A percentile compares a stretch with the other conserved stretches of the same genome.
Evolutionary conservation across 176 grass and related monocot genomes (phyloP).

Genomic region (Zoysia japonica): DNA sequence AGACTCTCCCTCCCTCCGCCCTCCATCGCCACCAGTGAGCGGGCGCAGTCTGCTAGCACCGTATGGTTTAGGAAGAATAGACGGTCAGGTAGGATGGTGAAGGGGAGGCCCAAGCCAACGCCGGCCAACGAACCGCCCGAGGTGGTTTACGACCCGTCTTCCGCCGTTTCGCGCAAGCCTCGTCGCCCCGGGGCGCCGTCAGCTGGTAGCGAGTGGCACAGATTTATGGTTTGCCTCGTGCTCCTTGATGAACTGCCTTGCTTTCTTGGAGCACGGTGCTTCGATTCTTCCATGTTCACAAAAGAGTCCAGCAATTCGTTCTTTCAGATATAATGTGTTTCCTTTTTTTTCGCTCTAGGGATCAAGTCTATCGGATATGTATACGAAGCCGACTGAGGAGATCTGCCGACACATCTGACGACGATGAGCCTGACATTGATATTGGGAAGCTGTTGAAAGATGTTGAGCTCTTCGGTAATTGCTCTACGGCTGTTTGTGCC

Average conservation of each 20-base stretch:
- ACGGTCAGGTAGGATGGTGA: slow-evolving; percentile 37
- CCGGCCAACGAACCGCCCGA: slow-evolving; percentile 33
- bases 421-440: slow-evolving; percentile 66
- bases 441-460: slow-evolving; percentile 78
- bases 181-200: slow-evolving; percentile 42
- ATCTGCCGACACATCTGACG: slow-evolving; percentile 51
- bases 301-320: background rate
- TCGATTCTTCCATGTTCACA: background rate
- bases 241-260: background rate
- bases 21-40: no score
- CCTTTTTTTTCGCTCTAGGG: slow-evolving; percentile 36
- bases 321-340: background rate
- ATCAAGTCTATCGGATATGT: slow-evolving; percentile 79
- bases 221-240: slow-evolving; percentile 42
- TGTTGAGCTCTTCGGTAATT: slow-evolving; percentile 81
- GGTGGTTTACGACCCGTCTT: slow-evolving; percentile 49
- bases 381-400: slow-evolving; percentile 45
- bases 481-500: background rate
- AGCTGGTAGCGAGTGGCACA: slow-evolving; percentile 36
- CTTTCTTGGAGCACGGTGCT: background rate
- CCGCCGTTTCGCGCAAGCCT: slow-evolving; percentile 20
- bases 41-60: no score
- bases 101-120: slow-evolving; percentile 39
- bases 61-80: background rate
- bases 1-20: no score